phyloP scores from a whole-genome alignment of 768 basidiomycete genomes.

The Porpolomopsis calyptriformis region DNA sequence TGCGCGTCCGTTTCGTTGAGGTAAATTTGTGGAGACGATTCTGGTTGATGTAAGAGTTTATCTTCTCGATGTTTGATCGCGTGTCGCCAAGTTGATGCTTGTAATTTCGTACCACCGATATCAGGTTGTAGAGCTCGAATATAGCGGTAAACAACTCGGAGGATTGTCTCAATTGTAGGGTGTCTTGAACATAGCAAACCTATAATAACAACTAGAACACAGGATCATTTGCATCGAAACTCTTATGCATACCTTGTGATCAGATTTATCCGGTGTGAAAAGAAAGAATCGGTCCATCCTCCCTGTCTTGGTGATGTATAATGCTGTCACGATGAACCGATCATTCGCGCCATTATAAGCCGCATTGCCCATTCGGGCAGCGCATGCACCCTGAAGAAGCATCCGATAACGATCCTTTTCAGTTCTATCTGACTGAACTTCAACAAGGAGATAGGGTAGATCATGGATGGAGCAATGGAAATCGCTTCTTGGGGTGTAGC shows the following conservation, averaged over 20 bases:
- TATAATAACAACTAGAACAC: neutral
- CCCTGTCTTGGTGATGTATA: conserved; percentile 1
- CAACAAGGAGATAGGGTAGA: neutral
- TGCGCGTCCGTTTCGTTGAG: neutral
- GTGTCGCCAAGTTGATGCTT: neutral
- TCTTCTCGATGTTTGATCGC: neutral
- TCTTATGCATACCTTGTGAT: conserved; percentile 1
- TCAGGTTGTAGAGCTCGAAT: conserved; percentile 4
- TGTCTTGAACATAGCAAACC: neutral
- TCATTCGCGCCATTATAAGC: neutral
- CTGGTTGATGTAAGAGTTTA: neutral
- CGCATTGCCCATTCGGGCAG: neutral
- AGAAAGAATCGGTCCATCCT: neutral
- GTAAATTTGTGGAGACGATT: neutral
- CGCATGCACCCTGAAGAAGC: conserved; percentile 5
- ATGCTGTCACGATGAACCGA: neutral
- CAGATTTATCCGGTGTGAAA: conserved; percentile 1
- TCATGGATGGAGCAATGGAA: neutral
- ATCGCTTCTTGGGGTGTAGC: neutral
- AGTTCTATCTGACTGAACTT: conserved; percentile 3
- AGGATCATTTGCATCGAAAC: neutral
- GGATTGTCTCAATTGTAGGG: neutral
- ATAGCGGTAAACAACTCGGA: neutral
- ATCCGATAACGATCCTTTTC: conserved; percentile 1
- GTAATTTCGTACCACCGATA: neutral